Percentiles rank a stretch among this genome's conserved stretches.
These are phyloP conservation scores for Stephania cephalantha DNA, from an alignment of 164 flowering plant species.

Conservation along the genomic window DNA sequence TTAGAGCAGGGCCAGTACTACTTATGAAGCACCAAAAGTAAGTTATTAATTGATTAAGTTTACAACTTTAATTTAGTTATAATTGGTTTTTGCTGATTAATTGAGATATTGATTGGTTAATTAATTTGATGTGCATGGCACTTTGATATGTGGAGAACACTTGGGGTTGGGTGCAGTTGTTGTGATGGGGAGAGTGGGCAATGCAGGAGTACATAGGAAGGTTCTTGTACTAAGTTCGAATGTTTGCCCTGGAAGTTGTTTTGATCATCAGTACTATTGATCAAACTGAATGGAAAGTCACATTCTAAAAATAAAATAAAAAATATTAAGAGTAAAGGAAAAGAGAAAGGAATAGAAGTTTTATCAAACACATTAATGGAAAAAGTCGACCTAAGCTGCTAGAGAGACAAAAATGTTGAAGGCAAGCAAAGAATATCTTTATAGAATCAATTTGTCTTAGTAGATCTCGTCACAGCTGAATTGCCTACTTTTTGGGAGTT, in stretches of 20 bases:
- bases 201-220: constrained; percentile 8
- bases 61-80: not conserved
- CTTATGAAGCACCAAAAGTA: constrained; percentile 4
- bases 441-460: too few species aligned
- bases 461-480: too few species aligned
- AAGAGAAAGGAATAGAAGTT: too few species aligned
- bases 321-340: too few species aligned
- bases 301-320: too few species aligned
- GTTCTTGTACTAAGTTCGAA: not conserved
- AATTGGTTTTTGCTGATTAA: not conserved
- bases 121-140: not conserved
- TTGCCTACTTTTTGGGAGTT: too few species aligned
- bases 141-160: not conserved
- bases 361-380: too few species aligned
- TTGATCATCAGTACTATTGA: not conserved
- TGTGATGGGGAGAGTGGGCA: constrained; percentile 11
- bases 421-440: too few species aligned
- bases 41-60: not conserved
- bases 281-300: too few species aligned
- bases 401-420: too few species aligned
- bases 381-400: too few species aligned
- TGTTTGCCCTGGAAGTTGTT: constrained; percentile 5
- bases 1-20: constrained; percentile 5
- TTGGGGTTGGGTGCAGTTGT: constrained; percentile 6
- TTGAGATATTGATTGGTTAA: not conserved